Base-by-base conservation (phyloP, 257 asterid species). In the Cordia subcordata region DNA sequence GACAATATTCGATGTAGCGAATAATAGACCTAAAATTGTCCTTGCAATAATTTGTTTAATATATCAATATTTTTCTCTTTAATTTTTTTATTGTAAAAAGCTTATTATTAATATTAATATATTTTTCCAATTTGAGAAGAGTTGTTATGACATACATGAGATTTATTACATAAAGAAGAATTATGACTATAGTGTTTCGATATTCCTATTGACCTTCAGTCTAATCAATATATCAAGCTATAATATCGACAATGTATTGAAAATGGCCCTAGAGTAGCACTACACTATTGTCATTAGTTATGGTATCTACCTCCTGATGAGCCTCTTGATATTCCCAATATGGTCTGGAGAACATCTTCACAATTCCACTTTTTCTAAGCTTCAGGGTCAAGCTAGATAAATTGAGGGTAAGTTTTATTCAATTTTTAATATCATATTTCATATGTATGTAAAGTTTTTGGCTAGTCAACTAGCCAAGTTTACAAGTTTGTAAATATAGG, bases 271-370 rank as follows among this genome's bases (percentile, higher is more conserved):
- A 16, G 79, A 85, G 13, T 75, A 97, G 0, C 68, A 85, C 47
- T 81, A 69, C 50, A 86, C 89, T 20, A 89, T 93, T 5, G 90
- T 87, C 62, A 86, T 93, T 23, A 97, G 97, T 5, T 86, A 95
- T 44, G 96, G 85, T 8, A 72, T 93, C 0, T 93, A 96, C 57
- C 95, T 93, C 19, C 62, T 86, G 2, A 88, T 93, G 96, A 86
- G 85, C 80, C 83, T 89, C 11, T 58, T 89, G 33, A n/a, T 93
- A 17, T 78, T 89, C 51, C 97, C 97, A 0, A 86, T 79, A 55
- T 93, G 99, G 99, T 88, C 99, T 0, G 96, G 96, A n/a, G 94
- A 86, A 58, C 88, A 85, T 45, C 96, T 93, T 58, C 99, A 93
- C 22, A 70, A 74, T 55, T 81, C 86, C 68, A 84, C 92, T 18